phyloP scores from a whole-genome alignment of 305 asterid species.

The Striga hermonthica region DNA sequence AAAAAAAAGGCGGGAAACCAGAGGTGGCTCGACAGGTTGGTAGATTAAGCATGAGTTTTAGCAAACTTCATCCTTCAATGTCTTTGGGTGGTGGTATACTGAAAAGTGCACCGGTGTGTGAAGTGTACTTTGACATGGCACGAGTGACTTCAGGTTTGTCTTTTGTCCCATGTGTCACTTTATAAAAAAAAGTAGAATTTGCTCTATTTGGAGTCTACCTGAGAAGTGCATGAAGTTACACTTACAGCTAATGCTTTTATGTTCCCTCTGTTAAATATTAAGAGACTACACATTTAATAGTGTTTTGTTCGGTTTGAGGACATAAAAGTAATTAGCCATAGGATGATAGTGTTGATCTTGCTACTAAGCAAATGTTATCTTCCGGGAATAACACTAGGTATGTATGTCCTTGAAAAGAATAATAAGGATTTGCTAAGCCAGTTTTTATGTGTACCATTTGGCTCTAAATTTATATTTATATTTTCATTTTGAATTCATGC shows the following conservation, averaged over 20 bases:
- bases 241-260: background rate
- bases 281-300: too few species aligned
- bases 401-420: background rate
- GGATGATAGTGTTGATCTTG: too few species aligned
- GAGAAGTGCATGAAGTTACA: conserved; percentile 6
- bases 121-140: conserved; percentile 77
- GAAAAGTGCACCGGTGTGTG: conserved; percentile 78
- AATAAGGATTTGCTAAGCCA: too few species aligned
- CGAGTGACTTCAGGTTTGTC: conserved; percentile 87
- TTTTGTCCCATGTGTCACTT: conserved; percentile 7
- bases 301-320: too few species aligned
- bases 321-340: too few species aligned
- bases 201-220: background rate
- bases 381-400: background rate
- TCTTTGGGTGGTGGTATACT: conserved; percentile 57
- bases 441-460: background rate
- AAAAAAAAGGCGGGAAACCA: conserved; percentile 50
- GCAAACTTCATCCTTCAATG: conserved; percentile 81
- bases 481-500: background rate
- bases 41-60: conserved; percentile 55
- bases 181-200: background rate
- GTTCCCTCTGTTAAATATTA: too few species aligned
- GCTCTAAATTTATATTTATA: conserved; percentile 15
- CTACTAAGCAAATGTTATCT: background rate
- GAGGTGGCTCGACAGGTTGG: conserved; percentile 66